phyloP scores from a whole-genome alignment of 257 asterid species.

The Primulina huaijiensis region DNA sequence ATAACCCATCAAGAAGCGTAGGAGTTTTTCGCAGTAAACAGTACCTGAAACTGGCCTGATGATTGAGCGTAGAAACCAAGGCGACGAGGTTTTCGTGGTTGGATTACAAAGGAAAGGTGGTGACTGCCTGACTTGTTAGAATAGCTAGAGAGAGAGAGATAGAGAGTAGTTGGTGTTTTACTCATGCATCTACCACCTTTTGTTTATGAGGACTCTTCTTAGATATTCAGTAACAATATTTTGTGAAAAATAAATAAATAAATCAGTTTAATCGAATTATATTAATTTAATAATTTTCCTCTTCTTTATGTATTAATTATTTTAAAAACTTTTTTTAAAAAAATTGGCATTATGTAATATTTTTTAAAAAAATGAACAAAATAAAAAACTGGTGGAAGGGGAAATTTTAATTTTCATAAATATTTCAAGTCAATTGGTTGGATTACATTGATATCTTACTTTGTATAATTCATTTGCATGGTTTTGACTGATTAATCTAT shows the following conservation, averaged over 20 bases:
- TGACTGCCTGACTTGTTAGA: constrained; percentile 3
- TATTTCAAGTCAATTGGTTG: too few species aligned
- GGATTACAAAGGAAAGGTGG: constrained; percentile 27
- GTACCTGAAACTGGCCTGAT: constrained; percentile 29
- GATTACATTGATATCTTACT: too few species aligned
- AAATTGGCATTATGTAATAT: too few species aligned
- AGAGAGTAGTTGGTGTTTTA: constrained; percentile 39
- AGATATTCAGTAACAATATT: constrained; percentile 18
- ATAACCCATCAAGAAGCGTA: constrained; percentile 25
- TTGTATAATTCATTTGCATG: too few species aligned
- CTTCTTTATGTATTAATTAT: too few species aligned
- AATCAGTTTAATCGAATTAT: too few species aligned
- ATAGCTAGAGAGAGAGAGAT: constrained; percentile 8
- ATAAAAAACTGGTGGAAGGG: too few species aligned
- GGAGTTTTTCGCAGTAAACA: constrained; percentile 12
- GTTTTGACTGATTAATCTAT: too few species aligned
- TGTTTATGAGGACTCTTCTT: constrained; percentile 39
- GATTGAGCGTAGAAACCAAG: constrained; percentile 22
- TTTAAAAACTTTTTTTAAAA: too few species aligned
- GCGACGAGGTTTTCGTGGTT: constrained; percentile 25
- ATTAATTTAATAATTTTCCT: too few species aligned
- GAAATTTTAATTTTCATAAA: too few species aligned
- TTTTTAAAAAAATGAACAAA: too few species aligned
- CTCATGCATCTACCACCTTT: constrained; percentile 74
- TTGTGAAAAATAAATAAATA: not conserved